Evolutionary conservation across 352 stramenopile species (phyloP).

Genomic region (Pythium oligandrum): DNA sequence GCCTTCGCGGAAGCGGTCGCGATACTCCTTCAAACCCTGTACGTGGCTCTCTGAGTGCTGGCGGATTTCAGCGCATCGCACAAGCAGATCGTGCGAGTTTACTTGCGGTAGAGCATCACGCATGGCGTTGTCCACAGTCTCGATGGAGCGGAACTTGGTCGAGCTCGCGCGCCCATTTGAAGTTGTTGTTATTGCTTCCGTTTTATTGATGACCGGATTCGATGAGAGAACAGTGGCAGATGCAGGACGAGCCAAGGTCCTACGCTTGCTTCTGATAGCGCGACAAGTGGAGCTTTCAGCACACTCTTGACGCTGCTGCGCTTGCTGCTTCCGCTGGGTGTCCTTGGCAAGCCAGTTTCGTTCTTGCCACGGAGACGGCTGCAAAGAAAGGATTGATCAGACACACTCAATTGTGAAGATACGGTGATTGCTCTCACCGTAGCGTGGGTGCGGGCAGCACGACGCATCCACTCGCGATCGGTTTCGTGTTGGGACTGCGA

Average conservation of each 20-base stretch:
- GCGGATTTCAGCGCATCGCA: constrained; percentile 59
- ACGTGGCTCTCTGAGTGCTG: constrained; percentile 47
- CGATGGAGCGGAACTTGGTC: constrained; percentile 37
- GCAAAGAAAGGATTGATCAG: neutral
- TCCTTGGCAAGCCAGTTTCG: constrained; percentile 53
- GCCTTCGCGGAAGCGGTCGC: constrained; percentile 48
- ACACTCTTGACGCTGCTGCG: too few species aligned
- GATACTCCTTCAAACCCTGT: constrained; percentile 30
- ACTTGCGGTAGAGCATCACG: constrained; percentile 40
- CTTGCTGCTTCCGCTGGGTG: constrained; percentile 6
- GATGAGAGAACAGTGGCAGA: neutral
- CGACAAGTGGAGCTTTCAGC: neutral
- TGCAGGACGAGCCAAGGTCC: neutral
- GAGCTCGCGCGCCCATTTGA: neutral
- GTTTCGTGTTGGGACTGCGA: constrained; percentile 7
- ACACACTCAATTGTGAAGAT: too few species aligned
- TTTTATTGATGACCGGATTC: neutral
- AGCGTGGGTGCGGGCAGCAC: neutral
- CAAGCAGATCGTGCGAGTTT: constrained; percentile 69
- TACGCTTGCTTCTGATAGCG: neutral
- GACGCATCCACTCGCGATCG: constrained; percentile 20
- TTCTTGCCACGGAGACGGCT: constrained; percentile 70
- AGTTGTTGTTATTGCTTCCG: constrained; percentile 3
- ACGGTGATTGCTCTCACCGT: too few species aligned
- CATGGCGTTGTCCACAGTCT: constrained; percentile 56